phyloP scores from a whole-genome alignment of 177 flowering plant species.

The Vitis hybrid region DNA sequence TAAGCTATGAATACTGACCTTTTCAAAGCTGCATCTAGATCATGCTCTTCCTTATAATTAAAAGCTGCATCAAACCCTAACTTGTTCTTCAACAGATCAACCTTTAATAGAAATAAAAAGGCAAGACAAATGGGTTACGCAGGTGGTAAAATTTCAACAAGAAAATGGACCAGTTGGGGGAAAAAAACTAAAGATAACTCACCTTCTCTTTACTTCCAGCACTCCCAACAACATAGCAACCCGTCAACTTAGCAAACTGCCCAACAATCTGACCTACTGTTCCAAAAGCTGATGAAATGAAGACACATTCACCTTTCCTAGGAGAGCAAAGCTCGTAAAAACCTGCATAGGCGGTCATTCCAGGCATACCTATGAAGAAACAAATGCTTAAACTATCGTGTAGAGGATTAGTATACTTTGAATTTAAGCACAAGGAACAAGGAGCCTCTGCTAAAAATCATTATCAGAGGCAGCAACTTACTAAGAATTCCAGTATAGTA shows the following conservation, averaged over 20 bases:
- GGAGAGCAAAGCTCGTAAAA: conserved; percentile 46
- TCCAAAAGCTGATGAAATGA: conserved; percentile 48
- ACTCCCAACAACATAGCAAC: conserved; percentile 68
- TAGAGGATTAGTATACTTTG: background rate
- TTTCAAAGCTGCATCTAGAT: no score
- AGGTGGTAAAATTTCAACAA: no score
- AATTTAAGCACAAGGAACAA: no score
- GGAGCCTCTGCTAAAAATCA: conserved; percentile 5
- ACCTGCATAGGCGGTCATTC: conserved; percentile 58
- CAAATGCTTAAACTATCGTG: no score
- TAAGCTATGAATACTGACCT: no score
- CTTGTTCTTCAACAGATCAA: no score
- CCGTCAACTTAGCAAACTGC: conserved; percentile 50
- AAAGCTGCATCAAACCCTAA: no score
- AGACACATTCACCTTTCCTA: conserved; percentile 52
- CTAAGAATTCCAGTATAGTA: conserved; percentile 66
- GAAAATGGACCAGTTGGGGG: no score
- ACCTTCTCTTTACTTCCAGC: conserved; percentile 58
- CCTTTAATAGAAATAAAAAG: no score
- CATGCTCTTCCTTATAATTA: no score
- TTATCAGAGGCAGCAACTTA: conserved; percentile 11
- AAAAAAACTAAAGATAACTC: no score
- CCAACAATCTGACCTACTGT: conserved; percentile 61
- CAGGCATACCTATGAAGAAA: conserved; percentile 45
- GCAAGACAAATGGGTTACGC: no score